Evolutionary conservation across 345 rosid genomes (phyloP).

Genomic region (Passiflora organensis): DNA sequence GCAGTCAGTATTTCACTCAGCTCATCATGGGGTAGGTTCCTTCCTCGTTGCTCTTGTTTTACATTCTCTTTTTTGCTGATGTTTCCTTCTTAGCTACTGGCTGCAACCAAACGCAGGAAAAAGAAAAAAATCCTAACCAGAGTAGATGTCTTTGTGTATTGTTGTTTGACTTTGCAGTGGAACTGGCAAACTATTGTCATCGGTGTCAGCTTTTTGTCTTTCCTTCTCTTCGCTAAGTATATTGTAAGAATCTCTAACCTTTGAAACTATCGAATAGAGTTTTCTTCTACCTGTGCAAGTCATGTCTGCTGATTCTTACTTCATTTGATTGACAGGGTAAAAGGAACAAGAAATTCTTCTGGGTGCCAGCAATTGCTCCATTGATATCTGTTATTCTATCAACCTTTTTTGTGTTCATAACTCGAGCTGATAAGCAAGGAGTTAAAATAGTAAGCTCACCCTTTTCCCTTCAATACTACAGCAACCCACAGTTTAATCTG

Average conservation of each 20-base stretch:
- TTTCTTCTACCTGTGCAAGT: neutral
- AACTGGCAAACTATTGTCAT: conserved; percentile 92
- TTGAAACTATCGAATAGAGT: neutral
- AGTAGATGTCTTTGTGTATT: conserved; percentile 1
- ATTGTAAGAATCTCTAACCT: conserved; percentile 45
- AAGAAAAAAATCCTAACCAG: no score
- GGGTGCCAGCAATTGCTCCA: conserved; percentile 92
- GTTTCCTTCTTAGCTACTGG: no score
- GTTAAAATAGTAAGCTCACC: conserved; percentile 67
- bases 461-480: neutral
- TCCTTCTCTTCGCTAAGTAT: conserved; percentile 69
- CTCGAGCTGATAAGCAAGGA: conserved; percentile 86
- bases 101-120: no score
- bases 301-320: conserved; percentile 10
- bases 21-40: conserved; percentile 67
- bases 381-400: conserved; percentile 75
- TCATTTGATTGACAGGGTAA: conserved; percentile 57
- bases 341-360: conserved; percentile 66
- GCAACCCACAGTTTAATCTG: neutral
- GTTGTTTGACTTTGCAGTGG: conserved; percentile 88
- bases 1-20: conserved; percentile 50
- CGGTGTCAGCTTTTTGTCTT: conserved; percentile 65
- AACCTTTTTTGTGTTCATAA: conserved; percentile 82
- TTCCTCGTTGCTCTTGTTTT: conserved; percentile 14
- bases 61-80: no score